A percentile compares a stretch with the other conserved stretches of the same genome.
These are phyloP conservation scores for Acacia acuminata DNA, from an alignment of 306 rosid genomes.

Conservation along the genomic window DNA sequence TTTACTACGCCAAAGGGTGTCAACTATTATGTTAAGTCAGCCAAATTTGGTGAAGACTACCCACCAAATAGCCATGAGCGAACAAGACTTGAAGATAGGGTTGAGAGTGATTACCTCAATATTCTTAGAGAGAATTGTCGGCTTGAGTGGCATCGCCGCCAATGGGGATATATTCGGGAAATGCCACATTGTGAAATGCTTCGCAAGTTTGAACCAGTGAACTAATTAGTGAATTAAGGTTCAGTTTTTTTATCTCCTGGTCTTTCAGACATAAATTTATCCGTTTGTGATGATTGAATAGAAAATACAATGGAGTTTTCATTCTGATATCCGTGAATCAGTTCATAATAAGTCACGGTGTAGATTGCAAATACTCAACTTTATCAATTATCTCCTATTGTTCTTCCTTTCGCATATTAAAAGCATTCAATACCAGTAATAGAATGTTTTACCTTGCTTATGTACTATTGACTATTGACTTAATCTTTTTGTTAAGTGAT, in stretches of 20 bases:
- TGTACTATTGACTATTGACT: constrained; percentile 1
- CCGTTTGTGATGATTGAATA: neutral
- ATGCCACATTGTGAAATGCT: constrained; percentile 91
- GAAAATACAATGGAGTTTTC: constrained; percentile 31
- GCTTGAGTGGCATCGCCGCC: constrained; percentile 83
- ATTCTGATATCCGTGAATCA: constrained; percentile 35
- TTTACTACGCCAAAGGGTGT: constrained; percentile 69
- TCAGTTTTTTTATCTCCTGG: constrained; percentile 33
- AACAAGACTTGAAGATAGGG: constrained; percentile 45
- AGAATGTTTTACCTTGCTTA: neutral
- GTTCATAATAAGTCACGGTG: constrained; percentile 44
- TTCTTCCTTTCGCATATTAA: constrained; percentile 1
- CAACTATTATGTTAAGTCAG: constrained; percentile 77
- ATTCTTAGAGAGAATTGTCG: constrained; percentile 80
- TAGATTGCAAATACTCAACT: constrained; percentile 25
- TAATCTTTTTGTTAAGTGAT: neutral
- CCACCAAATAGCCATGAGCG: constrained; percentile 53
- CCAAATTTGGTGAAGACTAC: constrained; percentile 69
- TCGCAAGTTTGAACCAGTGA: constrained; percentile 49
- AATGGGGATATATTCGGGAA: constrained; percentile 89
- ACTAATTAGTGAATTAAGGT: constrained; percentile 50
- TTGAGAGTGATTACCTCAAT: constrained; percentile 75
- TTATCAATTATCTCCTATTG: constrained; percentile 5
- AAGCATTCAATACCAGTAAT: constrained; percentile 15
- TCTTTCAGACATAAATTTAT: constrained; percentile 32